Conservation (phyloP, 768 basidiomycete genomes). For the Mycena latifolia region DNA sequence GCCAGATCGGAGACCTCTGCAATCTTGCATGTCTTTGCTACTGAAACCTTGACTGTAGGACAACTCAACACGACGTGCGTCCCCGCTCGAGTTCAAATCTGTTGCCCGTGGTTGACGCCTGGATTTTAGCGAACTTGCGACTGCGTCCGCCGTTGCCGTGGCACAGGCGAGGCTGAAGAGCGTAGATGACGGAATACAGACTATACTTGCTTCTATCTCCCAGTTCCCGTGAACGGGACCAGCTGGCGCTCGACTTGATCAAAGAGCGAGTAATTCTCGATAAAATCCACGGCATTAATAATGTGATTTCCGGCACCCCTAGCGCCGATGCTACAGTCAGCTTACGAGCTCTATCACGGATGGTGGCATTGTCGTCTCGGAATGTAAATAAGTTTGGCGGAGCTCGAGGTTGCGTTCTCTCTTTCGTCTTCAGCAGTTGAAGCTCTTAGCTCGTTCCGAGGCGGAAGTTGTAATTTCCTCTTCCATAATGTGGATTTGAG, state of each 20-base stretch:
- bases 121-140: conserved; percentile 37
- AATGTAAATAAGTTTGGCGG: no score
- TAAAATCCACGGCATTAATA: no score
- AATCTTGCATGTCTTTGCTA: conserved; percentile 25
- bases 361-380: no score
- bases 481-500: background rate
- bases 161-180: conserved; percentile 39
- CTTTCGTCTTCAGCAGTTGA: no score
- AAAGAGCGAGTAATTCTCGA: no score
- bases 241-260: conserved; percentile 39
- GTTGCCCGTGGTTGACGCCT: background rate
- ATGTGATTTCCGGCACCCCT: no score
- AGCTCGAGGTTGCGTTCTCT: no score
- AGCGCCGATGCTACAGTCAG: no score
- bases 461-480: no score
- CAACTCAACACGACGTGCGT: conserved; percentile 30
- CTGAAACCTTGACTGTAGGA: conserved; percentile 1
- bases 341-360: no score
- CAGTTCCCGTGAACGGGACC: conserved; percentile 40
- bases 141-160: conserved; percentile 37
- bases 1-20: conserved; percentile 33
- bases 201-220: conserved; percentile 42
- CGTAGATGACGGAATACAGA: conserved; percentile 40
- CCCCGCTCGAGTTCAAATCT: background rate
- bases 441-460: no score